Evolutionary conservation across 2,329 filamentous ascomycete genomes (phyloP).

Genomic region (Fusarium sp.): DNA sequence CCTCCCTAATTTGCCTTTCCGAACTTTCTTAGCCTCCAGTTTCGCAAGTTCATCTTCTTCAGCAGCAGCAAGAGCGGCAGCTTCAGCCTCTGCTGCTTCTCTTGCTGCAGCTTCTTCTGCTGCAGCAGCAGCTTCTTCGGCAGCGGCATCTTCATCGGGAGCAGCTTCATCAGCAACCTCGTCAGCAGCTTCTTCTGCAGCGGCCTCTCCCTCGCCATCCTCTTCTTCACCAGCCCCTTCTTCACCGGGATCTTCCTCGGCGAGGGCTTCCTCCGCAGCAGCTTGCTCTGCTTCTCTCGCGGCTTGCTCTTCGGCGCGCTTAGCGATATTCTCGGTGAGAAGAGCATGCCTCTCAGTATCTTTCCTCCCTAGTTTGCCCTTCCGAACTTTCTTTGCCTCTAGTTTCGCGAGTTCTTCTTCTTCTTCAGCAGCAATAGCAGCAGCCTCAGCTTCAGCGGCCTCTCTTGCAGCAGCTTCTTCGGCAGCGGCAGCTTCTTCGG

Average conservation of each 20-base stretch:
- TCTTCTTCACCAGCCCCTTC: conserved; percentile 41
- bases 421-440: conserved; percentile 24
- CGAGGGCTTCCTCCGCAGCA: conserved; percentile 8
- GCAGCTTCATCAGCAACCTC: conserved; percentile 41
- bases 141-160: conserved; percentile 30
- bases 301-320: conserved; percentile 27
- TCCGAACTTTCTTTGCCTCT: conserved; percentile 29
- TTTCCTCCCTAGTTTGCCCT: conserved; percentile 37
- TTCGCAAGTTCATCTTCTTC: conserved; percentile 53
- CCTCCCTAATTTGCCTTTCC: conserved; percentile 58
- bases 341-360: conserved; percentile 33
- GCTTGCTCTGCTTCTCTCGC: conserved; percentile 17
- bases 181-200: conserved; percentile 30
- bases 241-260: conserved; percentile 12
- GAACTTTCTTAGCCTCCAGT: conserved; percentile 60
- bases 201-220: conserved; percentile 37
- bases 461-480: conserved; percentile 41
- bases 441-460: conserved; percentile 24
- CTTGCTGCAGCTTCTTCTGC: conserved; percentile 26
- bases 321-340: conserved; percentile 25
- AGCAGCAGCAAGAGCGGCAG: conserved; percentile 29
- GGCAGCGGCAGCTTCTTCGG: conserved; percentile 16
- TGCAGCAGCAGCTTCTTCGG: conserved; percentile 41
- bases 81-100: conserved; percentile 48
- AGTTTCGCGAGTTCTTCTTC: conserved; percentile 31